These are phyloP conservation scores for Calycina herbarum DNA, from an alignment of 2,329 filamentous ascomycete species.

Conservation along the genomic window DNA sequence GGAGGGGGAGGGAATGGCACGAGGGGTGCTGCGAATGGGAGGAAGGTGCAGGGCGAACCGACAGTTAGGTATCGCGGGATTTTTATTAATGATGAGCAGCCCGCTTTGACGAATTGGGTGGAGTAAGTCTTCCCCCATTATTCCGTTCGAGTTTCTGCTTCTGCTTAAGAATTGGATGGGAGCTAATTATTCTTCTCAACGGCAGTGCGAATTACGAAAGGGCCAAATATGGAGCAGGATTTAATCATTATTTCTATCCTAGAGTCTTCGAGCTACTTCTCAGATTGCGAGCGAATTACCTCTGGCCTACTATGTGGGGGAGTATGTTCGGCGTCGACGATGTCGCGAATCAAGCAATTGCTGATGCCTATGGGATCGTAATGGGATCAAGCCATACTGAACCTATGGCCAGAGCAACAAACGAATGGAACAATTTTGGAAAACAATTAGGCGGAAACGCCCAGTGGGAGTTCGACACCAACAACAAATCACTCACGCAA, in stretches of 20 bases:
- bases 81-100: conserved; percentile 63
- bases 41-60: conserved; percentile 50
- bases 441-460: conserved; percentile 45
- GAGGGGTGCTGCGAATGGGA: conserved; percentile 15
- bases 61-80: conserved; percentile 59
- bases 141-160: no score
- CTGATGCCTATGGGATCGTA: conserved; percentile 73
- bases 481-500: conserved; percentile 65
- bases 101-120: conserved; percentile 64
- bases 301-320: conserved; percentile 73
- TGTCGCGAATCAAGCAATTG: conserved; percentile 63
- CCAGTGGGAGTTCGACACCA: conserved; percentile 68
- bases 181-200: conserved; percentile 6
- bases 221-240: conserved; percentile 44
- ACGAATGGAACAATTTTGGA: conserved; percentile 51
- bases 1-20: neutral
- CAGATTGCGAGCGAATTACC: conserved; percentile 69
- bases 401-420: conserved; percentile 64
- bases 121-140: conserved; percentile 25
- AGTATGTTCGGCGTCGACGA: conserved; percentile 74
- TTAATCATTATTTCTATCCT: conserved; percentile 64
- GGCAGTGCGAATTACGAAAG: conserved; percentile 45
- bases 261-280: conserved; percentile 71
- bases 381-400: conserved; percentile 70
- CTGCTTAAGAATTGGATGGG: no score